Evolutionary conservation across 2,329 filamentous ascomycete species (phyloP), one percentile per base, ranked within the genome.

Genomic region (Cladorrhinum sp.): DNA sequence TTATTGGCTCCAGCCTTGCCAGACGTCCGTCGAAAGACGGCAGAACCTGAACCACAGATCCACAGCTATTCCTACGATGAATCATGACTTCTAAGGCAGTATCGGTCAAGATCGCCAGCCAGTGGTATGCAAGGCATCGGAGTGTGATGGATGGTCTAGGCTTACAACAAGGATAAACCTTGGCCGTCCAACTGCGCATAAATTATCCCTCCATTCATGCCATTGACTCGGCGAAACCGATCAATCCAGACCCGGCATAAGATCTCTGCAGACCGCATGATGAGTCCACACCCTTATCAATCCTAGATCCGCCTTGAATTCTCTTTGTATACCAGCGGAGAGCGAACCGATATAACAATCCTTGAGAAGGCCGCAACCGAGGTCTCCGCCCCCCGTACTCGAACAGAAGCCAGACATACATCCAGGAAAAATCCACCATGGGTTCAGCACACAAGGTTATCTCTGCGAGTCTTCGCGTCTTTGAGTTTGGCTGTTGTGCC

Each of bases 391-490:
- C 16, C 10, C 36, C 36, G 12, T 29, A 29, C 36, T 41, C 36
- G 36, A 41, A 41, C 7, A 13, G 16, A 41, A 41, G 36, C 36
- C 36, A 41, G 36, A 41, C 36, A 41, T 41, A 41, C 10, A 13
- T 6, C 16, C 36, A 41, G 4, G 16, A n/a, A 13, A 41, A 41
- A 41, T 41, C 36, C 36, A 51, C n/a, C 50, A 58, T 53, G 49
- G 56, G 56, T 29, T 45, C 56, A 20, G 49, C 56, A 25, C 56
- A 58, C 32, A 58, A 58, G 24, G 50, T 58, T 7, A 32, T 58
- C 45, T 58, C 56, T 38, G 29, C 38, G 25, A 25, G 29, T 29
- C 56, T 58, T 27, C 56, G 56, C 22, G 56, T 41, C 32, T 27
- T 58, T 18, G 56, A 58, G 38, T 53, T 53, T 48, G 49, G 25